phyloP scores from a whole-genome alignment of 352 stramenopile species.

The Pythium biforme region DNA sequence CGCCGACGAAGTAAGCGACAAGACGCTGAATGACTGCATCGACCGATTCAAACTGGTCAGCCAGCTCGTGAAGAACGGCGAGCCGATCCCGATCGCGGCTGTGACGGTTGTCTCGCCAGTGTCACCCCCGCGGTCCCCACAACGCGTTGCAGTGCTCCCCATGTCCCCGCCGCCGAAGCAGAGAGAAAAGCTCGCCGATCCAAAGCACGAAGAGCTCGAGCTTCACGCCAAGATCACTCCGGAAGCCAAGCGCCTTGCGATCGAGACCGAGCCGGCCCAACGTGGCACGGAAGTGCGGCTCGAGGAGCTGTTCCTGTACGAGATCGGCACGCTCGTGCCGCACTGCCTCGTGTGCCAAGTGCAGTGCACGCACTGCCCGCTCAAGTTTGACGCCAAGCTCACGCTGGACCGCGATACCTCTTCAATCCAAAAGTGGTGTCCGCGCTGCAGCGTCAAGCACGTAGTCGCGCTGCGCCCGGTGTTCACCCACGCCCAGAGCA shows the following conservation, averaged over 20 bases:
- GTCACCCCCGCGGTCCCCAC: background rate
- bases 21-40: constrained; percentile 80
- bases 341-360: constrained; percentile 65
- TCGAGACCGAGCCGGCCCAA: constrained; percentile 55
- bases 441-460: constrained; percentile 73
- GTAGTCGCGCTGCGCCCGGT: constrained; percentile 60
- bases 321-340: constrained; percentile 72
- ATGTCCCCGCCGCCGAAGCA: background rate
- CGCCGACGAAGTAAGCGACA: constrained; percentile 56
- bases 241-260: constrained; percentile 36
- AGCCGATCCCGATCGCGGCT: constrained; percentile 16
- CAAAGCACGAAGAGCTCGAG: constrained; percentile 23
- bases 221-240: constrained; percentile 54
- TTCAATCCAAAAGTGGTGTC: constrained; percentile 74
- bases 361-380: constrained; percentile 69
- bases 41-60: constrained; percentile 74
- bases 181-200: constrained; percentile 7
- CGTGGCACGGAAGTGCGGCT: constrained; percentile 56
- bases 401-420: constrained; percentile 35
- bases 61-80: constrained; percentile 38
- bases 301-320: constrained; percentile 71
- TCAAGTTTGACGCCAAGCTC: constrained; percentile 65
- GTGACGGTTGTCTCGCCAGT: background rate
- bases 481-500: constrained; percentile 67
- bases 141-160: background rate